These are phyloP conservation scores for Fusarium pilosicola DNA, from an alignment of 2,329 filamentous ascomycete species.

Conservation along the genomic window DNA sequence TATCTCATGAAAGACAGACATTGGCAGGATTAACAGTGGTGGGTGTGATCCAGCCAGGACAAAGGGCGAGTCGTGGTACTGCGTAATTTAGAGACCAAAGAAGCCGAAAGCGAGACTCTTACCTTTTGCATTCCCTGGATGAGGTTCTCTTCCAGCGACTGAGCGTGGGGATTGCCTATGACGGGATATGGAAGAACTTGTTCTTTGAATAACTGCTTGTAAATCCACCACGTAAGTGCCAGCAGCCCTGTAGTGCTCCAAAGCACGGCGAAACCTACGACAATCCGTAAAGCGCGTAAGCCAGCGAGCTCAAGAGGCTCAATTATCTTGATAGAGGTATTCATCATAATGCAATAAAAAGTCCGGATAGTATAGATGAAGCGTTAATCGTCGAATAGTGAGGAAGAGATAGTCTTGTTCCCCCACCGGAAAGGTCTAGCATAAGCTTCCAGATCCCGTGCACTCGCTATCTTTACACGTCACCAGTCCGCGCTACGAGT, in stretches of 20 bases:
- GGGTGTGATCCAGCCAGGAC: background rate
- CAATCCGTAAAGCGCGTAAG: background rate
- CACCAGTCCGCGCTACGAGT: rapidly evolving
- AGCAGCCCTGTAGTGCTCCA: background rate
- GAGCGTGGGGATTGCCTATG: background rate
- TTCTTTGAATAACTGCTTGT: too few species aligned
- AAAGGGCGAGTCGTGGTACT: background rate
- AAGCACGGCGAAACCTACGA: rapidly evolving
- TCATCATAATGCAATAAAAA: background rate
- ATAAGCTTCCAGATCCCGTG: background rate
- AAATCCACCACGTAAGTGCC: background rate
- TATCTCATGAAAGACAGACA: background rate
- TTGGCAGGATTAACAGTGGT: background rate
- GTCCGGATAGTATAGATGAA: rapidly evolving
- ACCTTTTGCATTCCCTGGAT: background rate
- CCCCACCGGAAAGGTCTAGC: rapidly evolving
- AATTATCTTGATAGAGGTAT: rapidly evolving
- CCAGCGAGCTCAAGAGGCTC: background rate
- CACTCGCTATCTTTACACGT: background rate
- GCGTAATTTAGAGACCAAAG: background rate
- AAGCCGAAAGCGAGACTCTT: rapidly evolving
- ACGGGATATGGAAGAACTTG: rapidly evolving
- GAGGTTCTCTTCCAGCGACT: background rate
- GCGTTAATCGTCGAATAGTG: too few species aligned
- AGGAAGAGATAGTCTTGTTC: background rate